These are phyloP conservation scores for Tilletia indica DNA, from an alignment of 1,284 basidiomycete genomes.

Conservation along the genomic window DNA sequence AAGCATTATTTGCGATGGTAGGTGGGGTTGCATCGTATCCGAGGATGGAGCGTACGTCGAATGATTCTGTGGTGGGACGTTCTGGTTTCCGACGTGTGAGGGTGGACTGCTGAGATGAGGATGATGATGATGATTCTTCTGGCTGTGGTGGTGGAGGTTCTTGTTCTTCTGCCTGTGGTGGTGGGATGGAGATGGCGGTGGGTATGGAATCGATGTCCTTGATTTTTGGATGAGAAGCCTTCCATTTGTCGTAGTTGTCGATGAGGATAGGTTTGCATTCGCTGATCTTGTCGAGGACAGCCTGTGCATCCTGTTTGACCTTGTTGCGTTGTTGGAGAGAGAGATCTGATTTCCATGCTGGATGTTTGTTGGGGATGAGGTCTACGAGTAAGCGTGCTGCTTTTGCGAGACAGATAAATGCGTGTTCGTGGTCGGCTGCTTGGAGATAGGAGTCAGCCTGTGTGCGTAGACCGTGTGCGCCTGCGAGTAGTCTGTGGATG, in stretches of 20 bases:
- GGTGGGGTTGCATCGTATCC: conserved; percentile 10
- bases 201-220: neutral
- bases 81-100: conserved; percentile 18
- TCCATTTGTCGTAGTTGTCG: conserved; percentile 18
- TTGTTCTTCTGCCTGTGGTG: conserved; percentile 9
- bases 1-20: neutral
- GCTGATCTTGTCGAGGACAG: conserved; percentile 20
- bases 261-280: conserved; percentile 22
- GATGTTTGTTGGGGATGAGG: conserved; percentile 29
- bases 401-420: conserved; percentile 30
- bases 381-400: conserved; percentile 33
- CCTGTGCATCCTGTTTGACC: conserved; percentile 20
- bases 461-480: conserved; percentile 18
- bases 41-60: conserved; percentile 26
- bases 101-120: neutral
- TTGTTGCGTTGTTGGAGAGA: conserved; percentile 14
- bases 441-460: conserved; percentile 23
- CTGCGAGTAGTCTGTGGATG: conserved; percentile 21
- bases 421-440: conserved; percentile 1
- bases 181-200: neutral
- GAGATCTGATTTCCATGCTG: conserved; percentile 21
- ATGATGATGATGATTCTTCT: neutral
- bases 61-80: conserved; percentile 12
- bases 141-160: neutral
- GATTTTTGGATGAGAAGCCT: conserved; percentile 18